Evolutionary conservation across 2,329 filamentous ascomycete species (phyloP).

Genomic region (Fusarium sp.): DNA sequence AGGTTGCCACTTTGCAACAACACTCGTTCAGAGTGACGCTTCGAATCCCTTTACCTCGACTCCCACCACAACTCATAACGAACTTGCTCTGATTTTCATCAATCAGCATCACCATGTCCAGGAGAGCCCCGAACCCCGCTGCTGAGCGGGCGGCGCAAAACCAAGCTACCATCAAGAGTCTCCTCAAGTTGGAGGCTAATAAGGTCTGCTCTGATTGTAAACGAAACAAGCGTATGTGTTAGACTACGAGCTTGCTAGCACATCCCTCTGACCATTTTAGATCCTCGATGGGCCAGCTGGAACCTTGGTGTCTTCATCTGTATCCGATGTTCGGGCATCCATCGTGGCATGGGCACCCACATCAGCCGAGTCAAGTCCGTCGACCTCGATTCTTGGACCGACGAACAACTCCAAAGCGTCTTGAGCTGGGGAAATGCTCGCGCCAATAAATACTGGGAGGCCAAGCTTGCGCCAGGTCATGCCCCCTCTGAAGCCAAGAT

Average conservation of each 20-base stretch:
- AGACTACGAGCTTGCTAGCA: background rate
- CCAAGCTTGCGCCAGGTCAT: constrained; percentile 90
- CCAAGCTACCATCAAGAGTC: constrained; percentile 89
- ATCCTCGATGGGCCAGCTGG: constrained; percentile 99
- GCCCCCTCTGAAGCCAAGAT: constrained; percentile 97
- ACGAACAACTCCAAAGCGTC: constrained; percentile 95
- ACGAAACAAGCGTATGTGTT: constrained; percentile 87
- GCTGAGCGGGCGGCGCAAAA: constrained; percentile 94
- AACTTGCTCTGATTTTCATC: background rate
- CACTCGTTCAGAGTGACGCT: constrained; percentile 11
- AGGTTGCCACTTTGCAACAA: constrained; percentile 42
- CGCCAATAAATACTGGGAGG: constrained; percentile 99
- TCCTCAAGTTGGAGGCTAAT: constrained; percentile 94
- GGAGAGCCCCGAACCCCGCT: constrained; percentile 79
- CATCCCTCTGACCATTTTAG: constrained; percentile 56
- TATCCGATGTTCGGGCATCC: constrained; percentile 98
- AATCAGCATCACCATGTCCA: constrained; percentile 70
- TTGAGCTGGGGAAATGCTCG: constrained; percentile 95
- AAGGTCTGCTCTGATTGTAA: constrained; percentile 99
- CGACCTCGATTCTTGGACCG: constrained; percentile 97
- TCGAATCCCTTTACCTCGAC: background rate
- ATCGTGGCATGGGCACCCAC: constrained; percentile 98
- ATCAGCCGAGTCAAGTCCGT: constrained; percentile 98
- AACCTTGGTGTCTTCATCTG: constrained; percentile 97
- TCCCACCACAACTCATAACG: background rate